Evolutionary conservation across 2,329 filamentous ascomycete species (phyloP), one percentile per base, ranked within the genome.

Genomic region (Corynespora cassiicola): DNA sequence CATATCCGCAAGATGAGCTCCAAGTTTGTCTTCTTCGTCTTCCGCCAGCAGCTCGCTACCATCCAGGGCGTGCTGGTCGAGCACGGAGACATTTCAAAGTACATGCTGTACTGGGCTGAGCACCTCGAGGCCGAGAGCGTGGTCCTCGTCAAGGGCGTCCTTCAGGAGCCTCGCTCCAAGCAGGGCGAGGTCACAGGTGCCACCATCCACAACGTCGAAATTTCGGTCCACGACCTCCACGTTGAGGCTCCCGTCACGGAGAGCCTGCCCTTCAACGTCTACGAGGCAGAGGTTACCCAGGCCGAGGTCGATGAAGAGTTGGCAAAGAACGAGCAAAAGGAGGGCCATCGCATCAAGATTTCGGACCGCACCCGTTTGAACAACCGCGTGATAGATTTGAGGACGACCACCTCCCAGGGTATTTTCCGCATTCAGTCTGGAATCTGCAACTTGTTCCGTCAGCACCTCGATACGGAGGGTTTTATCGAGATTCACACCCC

Each of bases 401-500:
- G 91, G 31, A 91, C 91, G n/a, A 86, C 88, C 1, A 81, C 88
- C 1, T 90, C 90, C 31, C 90, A 96, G 66, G 84, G 87, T 21
- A 86, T 96, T 49, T 95, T 96, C 77, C 86, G 89, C 42, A 83
- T 96, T 31, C 88, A 94, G 52, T 87, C 90, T 4, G 85, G 83
- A 17, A 82, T 96, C 39, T 85, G 87, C 54, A 86, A 86, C 55
- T 77, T 87, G 17, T 96, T 96, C 78, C 87, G 91, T 31, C 70
- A 79, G 7, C 83, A 86, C 2, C 79, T 96, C 1, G 87, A 92
- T 52, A 76, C 79, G 2, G 76, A 86, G 47, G 86, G 84, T 11
- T 96, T 96, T 64, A 86, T 95, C 42, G 91, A 96, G 69, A 96
- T 96, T 44, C 90, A 96, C 64, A 95, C 90, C 0, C 91, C 91